Evolutionary conservation across 129 eudicot genomes (phyloP), one percentile per base, ranked within the genome.

Genomic region (Scalesia atractyloides): DNA sequence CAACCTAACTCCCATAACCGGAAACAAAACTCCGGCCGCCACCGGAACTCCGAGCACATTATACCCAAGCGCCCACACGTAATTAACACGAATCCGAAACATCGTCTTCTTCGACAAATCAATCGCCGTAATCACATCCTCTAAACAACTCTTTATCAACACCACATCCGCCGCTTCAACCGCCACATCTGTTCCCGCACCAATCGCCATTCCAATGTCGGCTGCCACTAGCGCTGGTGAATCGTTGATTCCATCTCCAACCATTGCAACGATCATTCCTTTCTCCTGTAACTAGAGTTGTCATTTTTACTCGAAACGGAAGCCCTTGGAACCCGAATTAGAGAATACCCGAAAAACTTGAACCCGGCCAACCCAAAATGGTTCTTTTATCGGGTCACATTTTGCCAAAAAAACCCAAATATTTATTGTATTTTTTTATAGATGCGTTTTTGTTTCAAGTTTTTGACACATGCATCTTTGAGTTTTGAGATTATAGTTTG

Each of bases 161-260:
- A 94, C 97, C 3, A 94, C 74, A 64, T 94, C 99, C 57, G 99
- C 99, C 12, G 99, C 99, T 70, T 94, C 99, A 66, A 94, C 90
- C 11, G 99, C 99, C 36, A 94, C 97, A 58, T 94, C 95, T 7
- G 97, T 94, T 30, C 99, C 99, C 5, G 97, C 99, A 9, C 99
- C 99, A 11, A 94, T 90, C 15, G 99, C 97, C 97, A 94, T 81
- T 30, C 99, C 99, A 18, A 94, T 91, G 17, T 94, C 87, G 3
- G 99, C 99, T 9, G 97, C 99, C 3, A 79, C 99, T 17, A 94
- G 76, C n/a, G 97, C 99, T 6, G 99, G 99, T 0, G 99, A 94
- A 75, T 94, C 99, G 34, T 94, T 94, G 36, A 94, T 94, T 60
- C 99, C 99, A 44, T 94, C 99, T 57, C 97, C 99, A 15, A 94